Evolutionary conservation across 1,284 basidiomycete species (phyloP).

Genomic region (Coriolopsis trogii): DNA sequence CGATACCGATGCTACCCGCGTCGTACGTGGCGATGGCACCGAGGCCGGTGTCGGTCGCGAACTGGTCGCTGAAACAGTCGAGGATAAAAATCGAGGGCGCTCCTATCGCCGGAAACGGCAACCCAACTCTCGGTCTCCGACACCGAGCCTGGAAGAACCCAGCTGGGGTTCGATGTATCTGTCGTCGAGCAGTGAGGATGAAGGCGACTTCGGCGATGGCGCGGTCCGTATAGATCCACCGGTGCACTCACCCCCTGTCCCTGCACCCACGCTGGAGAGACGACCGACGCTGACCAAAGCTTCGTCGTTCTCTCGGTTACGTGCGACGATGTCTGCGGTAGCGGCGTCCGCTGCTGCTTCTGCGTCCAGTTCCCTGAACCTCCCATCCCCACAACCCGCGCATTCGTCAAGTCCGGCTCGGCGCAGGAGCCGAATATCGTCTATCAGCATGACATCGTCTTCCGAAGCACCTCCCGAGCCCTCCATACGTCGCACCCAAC

Average conservation of each 20-base stretch:
- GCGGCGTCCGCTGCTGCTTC: slow-evolving; percentile 25
- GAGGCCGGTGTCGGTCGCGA: slow-evolving; percentile 42
- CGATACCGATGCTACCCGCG: slow-evolving; percentile 59
- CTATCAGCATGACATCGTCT: slow-evolving; percentile 38
- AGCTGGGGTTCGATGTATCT: slow-evolving; percentile 49
- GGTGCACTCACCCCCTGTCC: slow-evolving; percentile 1
- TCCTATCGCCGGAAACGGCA: slow-evolving; percentile 14
- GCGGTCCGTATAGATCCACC: slow-evolving; percentile 10
- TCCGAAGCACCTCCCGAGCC: slow-evolving; percentile 48
- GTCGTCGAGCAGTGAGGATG: slow-evolving; percentile 34
- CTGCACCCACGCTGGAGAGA: background rate
- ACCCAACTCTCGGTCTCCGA: slow-evolving; percentile 11
- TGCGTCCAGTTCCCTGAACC: slow-evolving; percentile 20
- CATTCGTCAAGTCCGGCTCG: slow-evolving; percentile 4
- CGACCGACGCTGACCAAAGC: slow-evolving; percentile 11
- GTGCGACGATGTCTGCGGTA: slow-evolving; percentile 26
- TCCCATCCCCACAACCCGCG: slow-evolving; percentile 9
- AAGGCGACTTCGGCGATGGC: slow-evolving; percentile 21
- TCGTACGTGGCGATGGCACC: slow-evolving; percentile 70
- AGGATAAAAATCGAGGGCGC: background rate
- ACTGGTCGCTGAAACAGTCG: slow-evolving; percentile 12
- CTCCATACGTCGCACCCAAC: slow-evolving; percentile 48
- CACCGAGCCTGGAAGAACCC: slow-evolving; percentile 34
- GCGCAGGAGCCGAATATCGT: slow-evolving; percentile 21
- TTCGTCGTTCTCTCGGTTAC: slow-evolving; percentile 23